Percentiles rank a stretch among this genome's conserved stretches.
These are phyloP conservation scores for Aspergillus tanneri DNA, from an alignment of 2,329 filamentous ascomycete genomes.

Conservation along the genomic window DNA sequence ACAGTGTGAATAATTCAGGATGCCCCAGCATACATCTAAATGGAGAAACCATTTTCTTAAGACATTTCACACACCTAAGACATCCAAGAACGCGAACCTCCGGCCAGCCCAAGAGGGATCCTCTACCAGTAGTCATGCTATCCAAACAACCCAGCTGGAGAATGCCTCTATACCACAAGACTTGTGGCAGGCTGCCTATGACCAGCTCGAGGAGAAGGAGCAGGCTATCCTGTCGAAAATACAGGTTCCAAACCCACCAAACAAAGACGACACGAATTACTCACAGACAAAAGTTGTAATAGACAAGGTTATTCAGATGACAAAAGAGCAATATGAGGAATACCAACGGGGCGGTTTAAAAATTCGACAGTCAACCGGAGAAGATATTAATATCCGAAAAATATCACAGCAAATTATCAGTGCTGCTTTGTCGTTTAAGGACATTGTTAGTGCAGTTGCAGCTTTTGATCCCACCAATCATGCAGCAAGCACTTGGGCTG, in stretches of 20 bases:
- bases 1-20: too few species aligned
- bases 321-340: conserved; percentile 15
- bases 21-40: too few species aligned
- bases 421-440: conserved; percentile 17
- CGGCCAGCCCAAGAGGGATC: too few species aligned
- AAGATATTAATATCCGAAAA: conserved; percentile 7
- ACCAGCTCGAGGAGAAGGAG: conserved; percentile 12
- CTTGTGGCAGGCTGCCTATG: conserved; percentile 20
- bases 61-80: too few species aligned
- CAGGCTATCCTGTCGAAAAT: conserved; percentile 7
- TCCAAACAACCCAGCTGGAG: too few species aligned
- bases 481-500: conserved; percentile 17
- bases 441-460: conserved; percentile 10
- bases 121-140: too few species aligned
- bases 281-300: not conserved
- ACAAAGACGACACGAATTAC: conserved; percentile 1
- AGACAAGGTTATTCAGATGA: conserved; percentile 11
- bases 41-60: too few species aligned
- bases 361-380: conserved; percentile 2
- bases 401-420: conserved; percentile 13
- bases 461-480: conserved; percentile 15
- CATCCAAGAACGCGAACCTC: too few species aligned
- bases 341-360: conserved; percentile 7
- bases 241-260: not conserved
- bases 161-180: conserved; percentile 3